A percentile compares a stretch with the other conserved stretches of the same genome.
Evolutionary conservation across 176 grass and related monocot genomes (phyloP).

Genomic region (Pontederia crassipes): DNA sequence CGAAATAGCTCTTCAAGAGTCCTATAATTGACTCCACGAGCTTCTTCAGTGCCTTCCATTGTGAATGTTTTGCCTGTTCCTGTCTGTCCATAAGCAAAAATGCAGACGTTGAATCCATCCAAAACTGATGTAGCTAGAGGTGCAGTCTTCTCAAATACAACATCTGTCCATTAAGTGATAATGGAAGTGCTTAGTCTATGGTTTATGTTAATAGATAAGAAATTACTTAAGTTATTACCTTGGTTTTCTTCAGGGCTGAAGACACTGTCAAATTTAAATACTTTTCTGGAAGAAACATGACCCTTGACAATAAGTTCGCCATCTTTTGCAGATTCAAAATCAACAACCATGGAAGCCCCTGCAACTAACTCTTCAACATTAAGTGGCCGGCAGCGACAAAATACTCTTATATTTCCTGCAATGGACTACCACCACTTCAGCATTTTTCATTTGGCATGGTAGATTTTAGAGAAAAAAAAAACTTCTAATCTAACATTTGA

Average conservation of each 20-base stretch:
- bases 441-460: no score
- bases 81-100: slow-evolving; percentile 90
- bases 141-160: slow-evolving; percentile 65
- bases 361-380: slow-evolving; percentile 65
- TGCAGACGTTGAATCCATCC: slow-evolving; percentile 94
- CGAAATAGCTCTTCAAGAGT: slow-evolving; percentile 79
- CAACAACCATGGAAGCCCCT: slow-evolving; percentile 44
- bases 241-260: slow-evolving; percentile 79
- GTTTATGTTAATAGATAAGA: not conserved
- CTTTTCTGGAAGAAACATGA: slow-evolving; percentile 77
- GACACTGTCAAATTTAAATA: slow-evolving; percentile 79
- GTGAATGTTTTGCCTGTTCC: slow-evolving; percentile 98
- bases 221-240: slow-evolving; percentile 34
- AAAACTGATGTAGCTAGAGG: slow-evolving; percentile 80
- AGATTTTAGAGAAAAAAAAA: no score
- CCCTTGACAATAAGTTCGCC: slow-evolving; percentile 79
- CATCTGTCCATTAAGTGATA: slow-evolving; percentile 31
- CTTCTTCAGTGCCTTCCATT: slow-evolving; percentile 78
- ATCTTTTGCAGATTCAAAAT: slow-evolving; percentile 87
- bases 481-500: slow-evolving; percentile 10
- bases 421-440: no score
- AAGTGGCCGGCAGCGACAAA: slow-evolving; percentile 87
- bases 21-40: slow-evolving; percentile 81
- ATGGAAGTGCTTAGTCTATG: slow-evolving; percentile 10
- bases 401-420: slow-evolving; percentile 88